Evolutionary conservation across 306 rosid species (phyloP).

Genomic region (Benincasa hispida): DNA sequence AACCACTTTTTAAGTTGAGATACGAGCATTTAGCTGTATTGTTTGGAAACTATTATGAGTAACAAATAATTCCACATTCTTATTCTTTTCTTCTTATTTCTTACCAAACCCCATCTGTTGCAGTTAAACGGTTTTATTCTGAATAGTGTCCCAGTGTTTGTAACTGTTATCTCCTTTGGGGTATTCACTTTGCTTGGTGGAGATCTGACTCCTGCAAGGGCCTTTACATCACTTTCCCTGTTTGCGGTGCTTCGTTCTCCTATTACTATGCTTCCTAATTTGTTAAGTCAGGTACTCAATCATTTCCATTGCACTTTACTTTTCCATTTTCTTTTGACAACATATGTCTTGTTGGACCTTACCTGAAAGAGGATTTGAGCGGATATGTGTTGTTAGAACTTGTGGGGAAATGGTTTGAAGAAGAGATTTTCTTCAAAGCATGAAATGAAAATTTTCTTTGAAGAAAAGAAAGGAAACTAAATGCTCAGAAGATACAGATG

Average conservation of each 20-base stretch:
- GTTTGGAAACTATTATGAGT: background rate
- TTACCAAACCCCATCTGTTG: conserved; percentile 19
- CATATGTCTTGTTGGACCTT: background rate
- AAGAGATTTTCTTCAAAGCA: background rate
- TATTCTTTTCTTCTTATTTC: background rate
- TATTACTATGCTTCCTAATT: conserved; percentile 60
- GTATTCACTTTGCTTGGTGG: conserved; percentile 76
- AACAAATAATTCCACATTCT: background rate
- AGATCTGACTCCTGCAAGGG: conserved; percentile 74
- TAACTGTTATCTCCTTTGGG: conserved; percentile 66
- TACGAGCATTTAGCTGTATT: background rate
- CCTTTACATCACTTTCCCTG: conserved; percentile 79
- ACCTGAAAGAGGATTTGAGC: background rate
- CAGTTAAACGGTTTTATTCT: conserved; percentile 62
- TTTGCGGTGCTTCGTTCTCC: conserved; percentile 68
- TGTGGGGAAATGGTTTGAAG: background rate
- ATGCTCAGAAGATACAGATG: background rate
- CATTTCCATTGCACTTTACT: conserved; percentile 4
- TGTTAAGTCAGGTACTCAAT: conserved; percentile 61
- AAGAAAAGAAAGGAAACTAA: background rate
- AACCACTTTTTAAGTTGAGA: background rate
- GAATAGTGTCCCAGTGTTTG: conserved; percentile 73
- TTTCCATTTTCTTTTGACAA: background rate
- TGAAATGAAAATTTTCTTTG: background rate
- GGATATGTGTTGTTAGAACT: background rate